Percentiles rank a stretch among this genome's conserved stretches.
Conservation (phyloP, 1,284 basidiomycete genomes). For the Leccinum laetum region DNA sequence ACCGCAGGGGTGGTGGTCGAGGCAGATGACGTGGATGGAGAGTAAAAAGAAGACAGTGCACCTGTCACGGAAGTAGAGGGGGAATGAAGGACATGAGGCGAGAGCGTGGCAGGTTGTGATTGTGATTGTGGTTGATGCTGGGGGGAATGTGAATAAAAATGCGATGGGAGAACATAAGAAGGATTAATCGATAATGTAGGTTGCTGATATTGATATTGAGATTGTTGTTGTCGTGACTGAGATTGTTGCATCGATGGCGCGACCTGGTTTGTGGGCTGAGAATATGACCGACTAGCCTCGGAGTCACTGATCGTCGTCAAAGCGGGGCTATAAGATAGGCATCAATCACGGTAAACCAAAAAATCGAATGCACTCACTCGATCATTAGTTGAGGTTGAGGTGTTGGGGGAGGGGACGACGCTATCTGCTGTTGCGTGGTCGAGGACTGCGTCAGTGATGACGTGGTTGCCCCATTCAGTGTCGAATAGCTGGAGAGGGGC, state of each 20-base stretch:
- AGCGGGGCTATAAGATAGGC: conserved; percentile 40
- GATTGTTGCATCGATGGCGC: conserved; percentile 27
- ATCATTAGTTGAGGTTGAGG: conserved; percentile 47
- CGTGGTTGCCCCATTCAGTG: conserved; percentile 68
- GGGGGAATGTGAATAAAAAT: conserved; percentile 37
- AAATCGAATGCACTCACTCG: conserved; percentile 41
- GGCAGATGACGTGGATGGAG: conserved; percentile 29
- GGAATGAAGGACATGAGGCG: conserved; percentile 65
- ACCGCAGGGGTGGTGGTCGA: conserved; percentile 26
- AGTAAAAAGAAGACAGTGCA: conserved; percentile 37
- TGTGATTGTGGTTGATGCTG: conserved; percentile 38
- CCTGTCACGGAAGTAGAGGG: conserved; percentile 42
- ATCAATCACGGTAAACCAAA: conserved; percentile 14
- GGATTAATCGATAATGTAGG: conserved; percentile 41
- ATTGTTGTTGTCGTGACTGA: conserved; percentile 38
- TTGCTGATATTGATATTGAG: conserved; percentile 39
- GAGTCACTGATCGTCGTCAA: conserved; percentile 49
- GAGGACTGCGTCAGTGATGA: conserved; percentile 29
- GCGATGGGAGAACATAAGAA: conserved; percentile 38
- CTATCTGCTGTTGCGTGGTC: conserved; percentile 33
- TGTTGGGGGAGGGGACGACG: conserved; percentile 26
- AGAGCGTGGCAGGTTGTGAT: conserved; percentile 56
- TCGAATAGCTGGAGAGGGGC: conserved; percentile 72
- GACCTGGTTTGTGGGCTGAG: conserved; percentile 32
- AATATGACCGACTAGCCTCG: conserved; percentile 35